Evolutionary conservation across 2,329 filamentous ascomycete species (phyloP).

Genomic region (Cladorrhinum sp.): DNA sequence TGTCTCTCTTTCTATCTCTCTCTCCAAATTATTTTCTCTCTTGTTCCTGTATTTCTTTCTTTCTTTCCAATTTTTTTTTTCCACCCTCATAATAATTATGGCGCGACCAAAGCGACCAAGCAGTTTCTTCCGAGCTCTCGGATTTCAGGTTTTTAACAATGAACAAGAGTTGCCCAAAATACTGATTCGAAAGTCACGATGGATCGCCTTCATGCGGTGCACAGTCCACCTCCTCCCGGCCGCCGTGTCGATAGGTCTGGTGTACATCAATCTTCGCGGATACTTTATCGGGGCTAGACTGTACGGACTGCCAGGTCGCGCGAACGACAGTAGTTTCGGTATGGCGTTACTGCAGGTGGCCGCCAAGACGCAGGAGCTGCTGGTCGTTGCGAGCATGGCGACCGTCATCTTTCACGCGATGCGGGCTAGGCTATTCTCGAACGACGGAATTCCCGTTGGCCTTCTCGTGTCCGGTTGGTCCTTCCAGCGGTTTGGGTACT

Average conservation of each 20-base stretch:
- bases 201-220: not conserved
- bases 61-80: too few species aligned
- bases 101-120: too few species aligned
- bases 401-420: not conserved
- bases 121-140: too few species aligned
- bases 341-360: conserved; percentile 1
- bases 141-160: too few species aligned
- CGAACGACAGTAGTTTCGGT: not conserved
- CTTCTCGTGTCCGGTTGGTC: not conserved
- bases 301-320: not conserved
- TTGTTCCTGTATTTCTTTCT: too few species aligned
- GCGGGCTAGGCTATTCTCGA: not conserved
- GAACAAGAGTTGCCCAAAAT: not conserved
- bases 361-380: not conserved
- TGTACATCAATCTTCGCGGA: not conserved
- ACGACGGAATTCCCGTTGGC: not conserved
- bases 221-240: not conserved
- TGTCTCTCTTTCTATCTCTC: too few species aligned
- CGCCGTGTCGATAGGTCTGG: not conserved
- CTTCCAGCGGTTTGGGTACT: not conserved
- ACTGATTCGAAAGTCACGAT: not conserved
- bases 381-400: not conserved
- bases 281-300: not conserved
- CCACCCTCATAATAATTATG: too few species aligned
- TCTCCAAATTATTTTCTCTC: too few species aligned